phyloP scores from a whole-genome alignment of 352 stramenopile genomes.

The Globisporangium radiosum region DNA sequence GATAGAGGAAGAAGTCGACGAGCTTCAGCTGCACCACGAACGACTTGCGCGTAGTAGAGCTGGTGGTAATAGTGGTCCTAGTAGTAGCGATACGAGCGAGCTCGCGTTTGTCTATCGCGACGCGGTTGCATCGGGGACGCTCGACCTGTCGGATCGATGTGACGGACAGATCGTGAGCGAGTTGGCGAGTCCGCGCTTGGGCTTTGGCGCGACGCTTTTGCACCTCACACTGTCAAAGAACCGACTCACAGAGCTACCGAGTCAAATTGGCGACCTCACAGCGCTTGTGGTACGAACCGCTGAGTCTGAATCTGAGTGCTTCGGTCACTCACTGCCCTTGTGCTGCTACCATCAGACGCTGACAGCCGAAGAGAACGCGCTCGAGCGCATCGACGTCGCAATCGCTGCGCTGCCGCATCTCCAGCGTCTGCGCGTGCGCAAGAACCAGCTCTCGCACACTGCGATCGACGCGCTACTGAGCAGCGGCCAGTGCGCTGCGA shows the following conservation, averaged over 20 bases:
- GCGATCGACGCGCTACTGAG: slow-evolving; percentile 38
- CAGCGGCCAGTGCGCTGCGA: slow-evolving; percentile 9
- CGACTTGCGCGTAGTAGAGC: slow-evolving; percentile 2
- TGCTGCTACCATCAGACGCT: slow-evolving; percentile 28
- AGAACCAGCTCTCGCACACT: slow-evolving; percentile 57
- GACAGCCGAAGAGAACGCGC: slow-evolving; percentile 57
- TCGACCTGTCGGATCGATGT: slow-evolving; percentile 38
- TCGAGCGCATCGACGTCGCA: slow-evolving; percentile 35
- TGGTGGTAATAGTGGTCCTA: neutral
- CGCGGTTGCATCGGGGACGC: slow-evolving; percentile 40
- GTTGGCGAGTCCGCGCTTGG: slow-evolving; percentile 21
- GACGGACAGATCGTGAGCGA: slow-evolving; percentile 25
- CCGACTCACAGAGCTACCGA: slow-evolving; percentile 34
- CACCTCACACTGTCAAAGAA: slow-evolving; percentile 73
- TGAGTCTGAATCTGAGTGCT: neutral
- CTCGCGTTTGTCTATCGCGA: slow-evolving; percentile 42
- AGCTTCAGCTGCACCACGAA: slow-evolving; percentile 25
- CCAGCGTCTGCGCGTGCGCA: slow-evolving; percentile 56
- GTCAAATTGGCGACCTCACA: slow-evolving; percentile 33
- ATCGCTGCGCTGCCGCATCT: slow-evolving; percentile 43
- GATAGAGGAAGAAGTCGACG: slow-evolving; percentile 67
- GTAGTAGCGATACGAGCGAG: slow-evolving; percentile 2
- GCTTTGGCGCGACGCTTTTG: slow-evolving; percentile 42
- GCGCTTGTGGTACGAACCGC: slow-evolving; percentile 32
- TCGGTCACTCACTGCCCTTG: too few relatives aligned